phyloP scores from a whole-genome alignment of 208 protist species.

The Phytomonas francai region DNA sequence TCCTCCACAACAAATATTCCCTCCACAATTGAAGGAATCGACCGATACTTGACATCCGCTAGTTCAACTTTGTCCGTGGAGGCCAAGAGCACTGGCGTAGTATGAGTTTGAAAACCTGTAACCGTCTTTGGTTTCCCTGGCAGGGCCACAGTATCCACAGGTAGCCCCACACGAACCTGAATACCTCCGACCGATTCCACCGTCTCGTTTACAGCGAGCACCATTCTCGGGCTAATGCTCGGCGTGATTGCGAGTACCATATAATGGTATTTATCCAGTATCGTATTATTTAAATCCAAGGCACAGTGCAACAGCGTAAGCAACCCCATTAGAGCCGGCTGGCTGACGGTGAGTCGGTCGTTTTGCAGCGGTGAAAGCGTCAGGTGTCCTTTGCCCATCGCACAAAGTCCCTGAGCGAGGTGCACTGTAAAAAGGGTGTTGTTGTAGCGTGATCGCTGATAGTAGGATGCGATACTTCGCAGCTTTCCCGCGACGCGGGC shows the following conservation, averaged over 20 bases:
- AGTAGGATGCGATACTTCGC: constrained; percentile 94
- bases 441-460: constrained; percentile 90
- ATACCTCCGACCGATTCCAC: constrained; percentile 89
- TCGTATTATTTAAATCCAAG: constrained; percentile 88
- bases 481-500: constrained; percentile 93
- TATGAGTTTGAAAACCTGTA: constrained; percentile 99
- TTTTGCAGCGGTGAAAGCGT: constrained; percentile 94
- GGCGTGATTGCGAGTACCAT: constrained; percentile 93
- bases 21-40: constrained; percentile 70
- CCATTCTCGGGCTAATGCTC: constrained; percentile 95
- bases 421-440: constrained; percentile 75
- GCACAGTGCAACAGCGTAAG: constrained; percentile 89
- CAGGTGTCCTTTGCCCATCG: constrained; percentile 98
- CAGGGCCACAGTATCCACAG: constrained; percentile 96
- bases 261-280: constrained; percentile 95
- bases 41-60: constrained; percentile 89
- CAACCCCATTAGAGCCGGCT: constrained; percentile 88
- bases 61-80: constrained; percentile 96
- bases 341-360: constrained; percentile 84
- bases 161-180: constrained; percentile 87
- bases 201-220: constrained; percentile 95
- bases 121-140: constrained; percentile 98
- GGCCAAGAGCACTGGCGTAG: constrained; percentile 96
- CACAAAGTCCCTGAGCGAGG: constrained; percentile 93
- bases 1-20: constrained; percentile 83